Evolutionary conservation across 495 filamentous ascomycete genomes (phyloP), one percentile per base, ranked within the genome.

Genomic region (Margaritispora aquatica): DNA sequence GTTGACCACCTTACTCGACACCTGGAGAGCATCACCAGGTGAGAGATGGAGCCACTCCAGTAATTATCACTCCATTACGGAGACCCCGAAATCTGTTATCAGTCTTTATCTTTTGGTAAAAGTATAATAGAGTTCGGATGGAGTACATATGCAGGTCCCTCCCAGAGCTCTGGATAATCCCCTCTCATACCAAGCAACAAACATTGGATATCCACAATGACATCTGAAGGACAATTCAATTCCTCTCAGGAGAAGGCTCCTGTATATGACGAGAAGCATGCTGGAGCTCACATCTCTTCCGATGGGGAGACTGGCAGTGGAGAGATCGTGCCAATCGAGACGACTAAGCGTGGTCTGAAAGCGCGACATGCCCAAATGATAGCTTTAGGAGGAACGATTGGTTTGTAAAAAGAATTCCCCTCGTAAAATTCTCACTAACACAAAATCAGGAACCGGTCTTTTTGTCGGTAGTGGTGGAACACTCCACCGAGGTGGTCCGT

Each of bases 321-420:
- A 13, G 54, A 64, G 1, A 41, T 57, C 22, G 59, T 51, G 22
- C 46, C 34, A 7, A 20, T 58, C 10, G 54, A 54, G 13, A 61
- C 55, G 21, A 64, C 59, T 2, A 61, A 54, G 53, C 76, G 93
- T 59, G 80, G 80, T 64, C 71, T 97, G 52, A 95, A 95, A 71
- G 85, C 87, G 15, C 79, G 92, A 41, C 92, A 97, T 77, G 69
- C 96, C 60, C 91, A 96, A 77, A 96, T 96, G 92, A 96, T 96
- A 76, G 92, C 92, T 9, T 94, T 96, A 63, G 92, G 92, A 62
- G 94, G 94, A 36, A 93, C 89, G 1, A 97, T 98, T 63, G 93
- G 93, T 86, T 83, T 51, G 76, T 55, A 62, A 84, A 84, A 60
- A 83, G 90, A 7, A 23, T 3, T 24, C n/a, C 4, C 26, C 10